These are phyloP conservation scores for Rhizomucor miehei DNA, from an alignment of 371 early-diverging fungal genomes.

Conservation along the genomic window DNA sequence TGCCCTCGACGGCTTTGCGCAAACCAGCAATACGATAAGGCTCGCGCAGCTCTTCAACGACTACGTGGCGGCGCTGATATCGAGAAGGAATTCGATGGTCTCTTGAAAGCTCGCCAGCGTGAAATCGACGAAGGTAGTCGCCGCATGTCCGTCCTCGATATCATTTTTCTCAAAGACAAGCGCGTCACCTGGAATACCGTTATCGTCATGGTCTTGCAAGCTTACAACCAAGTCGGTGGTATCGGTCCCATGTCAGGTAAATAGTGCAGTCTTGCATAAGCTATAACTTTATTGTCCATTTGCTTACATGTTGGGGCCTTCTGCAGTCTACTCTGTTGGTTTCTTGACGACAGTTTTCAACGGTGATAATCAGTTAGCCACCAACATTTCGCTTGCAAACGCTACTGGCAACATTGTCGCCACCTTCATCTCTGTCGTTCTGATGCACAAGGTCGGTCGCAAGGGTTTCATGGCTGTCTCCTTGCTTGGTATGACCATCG, in stretches of 20 bases:
- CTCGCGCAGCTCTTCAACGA: conserved; percentile 52
- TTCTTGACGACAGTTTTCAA: conserved; percentile 33
- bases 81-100: conserved; percentile 30
- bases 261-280: no score
- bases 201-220: conserved; percentile 45
- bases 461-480: conserved; percentile 46
- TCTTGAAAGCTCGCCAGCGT: conserved; percentile 39
- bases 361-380: conserved; percentile 27
- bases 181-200: conserved; percentile 32
- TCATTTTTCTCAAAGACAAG: conserved; percentile 32
- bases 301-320: not conserved
- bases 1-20: conserved; percentile 72
- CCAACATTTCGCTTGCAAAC: conserved; percentile 35
- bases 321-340: conserved; percentile 26
- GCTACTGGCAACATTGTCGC: conserved; percentile 38
- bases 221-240: conserved; percentile 48
- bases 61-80: conserved; percentile 53
- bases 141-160: conserved; percentile 36
- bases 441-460: conserved; percentile 42
- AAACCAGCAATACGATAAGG: conserved; percentile 50
- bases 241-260: conserved; percentile 49
- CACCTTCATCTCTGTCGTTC: conserved; percentile 30
- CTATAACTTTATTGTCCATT: not conserved
- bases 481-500: conserved; percentile 32
- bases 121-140: conserved; percentile 23